phyloP scores from a whole-genome alignment of 306 rosid species.

The Cucumis cinereus region DNA sequence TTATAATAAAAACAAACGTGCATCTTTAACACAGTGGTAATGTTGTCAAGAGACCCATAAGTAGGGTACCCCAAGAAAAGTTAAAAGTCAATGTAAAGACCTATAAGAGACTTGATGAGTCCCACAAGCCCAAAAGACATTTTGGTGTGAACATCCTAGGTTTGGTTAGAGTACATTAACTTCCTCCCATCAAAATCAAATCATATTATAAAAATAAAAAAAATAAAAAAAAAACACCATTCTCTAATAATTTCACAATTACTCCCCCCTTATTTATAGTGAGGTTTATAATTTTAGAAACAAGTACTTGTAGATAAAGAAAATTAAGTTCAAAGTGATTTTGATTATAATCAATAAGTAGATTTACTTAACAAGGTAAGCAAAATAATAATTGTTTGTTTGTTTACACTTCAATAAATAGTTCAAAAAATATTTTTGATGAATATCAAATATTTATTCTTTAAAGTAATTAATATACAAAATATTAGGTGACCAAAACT shows the following conservation, averaged over 20 bases:
- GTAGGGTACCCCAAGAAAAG: not conserved
- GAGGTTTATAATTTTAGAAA: too few species aligned
- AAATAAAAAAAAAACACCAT: not conserved
- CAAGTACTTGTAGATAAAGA: too few species aligned
- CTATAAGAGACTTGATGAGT: not conserved
- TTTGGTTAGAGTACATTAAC: not conserved
- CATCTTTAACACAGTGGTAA: not conserved
- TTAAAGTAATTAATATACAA: too few species aligned
- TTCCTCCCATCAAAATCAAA: not conserved
- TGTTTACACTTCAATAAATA: too few species aligned
- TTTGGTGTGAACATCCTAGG: not conserved
- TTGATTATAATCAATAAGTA: too few species aligned
- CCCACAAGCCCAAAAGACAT: not conserved
- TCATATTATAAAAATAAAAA: too few species aligned
- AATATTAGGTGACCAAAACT: too few species aligned
- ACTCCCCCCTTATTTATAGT: not conserved
- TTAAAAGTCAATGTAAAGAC: not conserved
- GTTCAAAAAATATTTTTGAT: too few species aligned
- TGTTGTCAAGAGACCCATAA: not conserved
- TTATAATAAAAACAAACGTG: not conserved
- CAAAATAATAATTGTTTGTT: too few species aligned
- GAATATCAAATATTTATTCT: too few species aligned
- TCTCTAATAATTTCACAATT: not conserved
- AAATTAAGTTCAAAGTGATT: too few species aligned
- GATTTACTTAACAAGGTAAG: too few species aligned